phyloP scores from a whole-genome alignment of 495 filamentous ascomycete genomes.

The Echria macrotheca region DNA sequence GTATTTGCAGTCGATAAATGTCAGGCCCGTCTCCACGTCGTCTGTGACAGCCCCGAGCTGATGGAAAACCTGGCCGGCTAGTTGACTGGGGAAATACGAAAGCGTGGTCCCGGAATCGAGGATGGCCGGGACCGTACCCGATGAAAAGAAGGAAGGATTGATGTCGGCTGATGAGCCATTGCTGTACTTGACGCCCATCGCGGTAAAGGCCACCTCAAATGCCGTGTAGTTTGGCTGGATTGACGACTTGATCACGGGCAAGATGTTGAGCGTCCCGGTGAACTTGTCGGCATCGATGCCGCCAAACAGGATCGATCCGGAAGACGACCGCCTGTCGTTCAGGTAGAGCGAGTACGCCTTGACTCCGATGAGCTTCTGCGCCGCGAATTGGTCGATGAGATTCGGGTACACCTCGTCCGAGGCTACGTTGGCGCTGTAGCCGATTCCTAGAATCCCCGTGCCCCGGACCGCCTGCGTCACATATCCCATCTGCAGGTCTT shows the following conservation, averaged over 20 bases:
- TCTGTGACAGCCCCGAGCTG: conserved; percentile 50
- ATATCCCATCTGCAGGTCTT: conserved; percentile 74
- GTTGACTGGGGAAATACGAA: conserved; percentile 67
- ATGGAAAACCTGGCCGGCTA: conserved; percentile 53
- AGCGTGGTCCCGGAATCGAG: conserved; percentile 84
- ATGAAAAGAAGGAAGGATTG: conserved; percentile 33
- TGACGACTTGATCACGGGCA: conserved; percentile 56
- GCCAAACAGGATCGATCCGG: conserved; percentile 83
- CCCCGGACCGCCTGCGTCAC: conserved; percentile 61
- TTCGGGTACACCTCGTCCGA: conserved; percentile 64
- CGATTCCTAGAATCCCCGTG: conserved; percentile 85
- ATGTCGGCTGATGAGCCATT: conserved; percentile 31
- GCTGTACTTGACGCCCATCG: conserved; percentile 26
- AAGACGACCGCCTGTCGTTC: conserved; percentile 53
- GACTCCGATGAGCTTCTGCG: conserved; percentile 64
- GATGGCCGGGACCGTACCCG: conserved; percentile 45
- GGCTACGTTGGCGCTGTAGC: conserved; percentile 73
- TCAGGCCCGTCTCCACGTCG: conserved; percentile 32
- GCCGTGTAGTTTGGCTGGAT: conserved; percentile 26
- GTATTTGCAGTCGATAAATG: conserved; percentile 41
- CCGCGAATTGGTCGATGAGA: conserved; percentile 66
- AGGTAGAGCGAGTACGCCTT: conserved; percentile 87
- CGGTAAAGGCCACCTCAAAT: conserved; percentile 36
- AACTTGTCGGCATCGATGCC: conserved; percentile 86
- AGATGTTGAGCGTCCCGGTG: conserved; percentile 60